These are phyloP conservation scores for Radiomyces spectabilis DNA, from an alignment of 192 early-diverging fungal species.

Conservation along the genomic window DNA sequence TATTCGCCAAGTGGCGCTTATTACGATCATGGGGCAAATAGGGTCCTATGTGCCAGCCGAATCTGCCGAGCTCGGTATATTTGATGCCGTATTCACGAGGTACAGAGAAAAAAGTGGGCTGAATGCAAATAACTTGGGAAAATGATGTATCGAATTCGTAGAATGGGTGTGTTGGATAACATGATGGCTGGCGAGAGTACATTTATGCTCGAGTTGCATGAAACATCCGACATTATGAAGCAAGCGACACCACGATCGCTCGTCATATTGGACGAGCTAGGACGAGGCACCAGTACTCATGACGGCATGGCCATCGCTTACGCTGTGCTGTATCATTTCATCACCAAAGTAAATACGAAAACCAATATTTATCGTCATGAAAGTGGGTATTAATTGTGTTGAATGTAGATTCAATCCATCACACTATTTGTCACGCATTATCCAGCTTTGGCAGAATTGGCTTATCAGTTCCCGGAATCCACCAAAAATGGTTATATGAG, in stretches of 20 bases:
- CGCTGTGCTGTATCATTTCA: conserved; percentile 52
- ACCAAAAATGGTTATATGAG: conserved; percentile 43
- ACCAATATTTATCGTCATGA: no score
- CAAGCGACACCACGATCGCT: conserved; percentile 52
- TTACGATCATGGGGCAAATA: conserved; percentile 62
- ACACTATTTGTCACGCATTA: conserved; percentile 80
- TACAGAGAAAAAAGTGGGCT: background rate
- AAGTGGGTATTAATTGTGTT: no score
- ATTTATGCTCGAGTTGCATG: conserved; percentile 73
- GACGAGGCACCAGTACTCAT: conserved; percentile 68
- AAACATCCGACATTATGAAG: conserved; percentile 64
- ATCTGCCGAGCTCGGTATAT: conserved; percentile 52
- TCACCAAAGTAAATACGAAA: conserved; percentile 11
- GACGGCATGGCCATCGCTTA: conserved; percentile 71
- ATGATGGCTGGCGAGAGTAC: conserved; percentile 61
- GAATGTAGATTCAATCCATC: conserved; percentile 31
- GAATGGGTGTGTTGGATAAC: conserved; percentile 67
- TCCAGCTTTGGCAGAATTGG: conserved; percentile 52
- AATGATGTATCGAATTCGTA: no score
- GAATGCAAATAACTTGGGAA: no score
- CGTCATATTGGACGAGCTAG: conserved; percentile 78
- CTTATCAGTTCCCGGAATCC: conserved; percentile 17
- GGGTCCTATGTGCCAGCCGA: conserved; percentile 68
- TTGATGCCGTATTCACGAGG: conserved; percentile 66
- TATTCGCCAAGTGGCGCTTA: conserved; percentile 54